Evolutionary conservation across 805 yeast genomes (phyloP).

Genomic region (Ogataea paradorogensis): DNA sequence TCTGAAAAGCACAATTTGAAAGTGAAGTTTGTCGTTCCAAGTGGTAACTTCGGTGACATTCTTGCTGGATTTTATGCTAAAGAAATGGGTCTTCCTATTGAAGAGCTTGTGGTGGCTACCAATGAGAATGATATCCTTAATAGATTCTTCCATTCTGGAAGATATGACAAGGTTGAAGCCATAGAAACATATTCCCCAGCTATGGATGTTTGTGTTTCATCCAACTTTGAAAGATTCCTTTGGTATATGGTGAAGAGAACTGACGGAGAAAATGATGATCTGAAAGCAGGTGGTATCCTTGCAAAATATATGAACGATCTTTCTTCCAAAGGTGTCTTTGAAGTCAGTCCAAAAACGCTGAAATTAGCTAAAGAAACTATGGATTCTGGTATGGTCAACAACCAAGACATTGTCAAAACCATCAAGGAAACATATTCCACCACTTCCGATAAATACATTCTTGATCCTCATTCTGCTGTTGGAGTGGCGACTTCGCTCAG

Average conservation of each 20-base stretch:
- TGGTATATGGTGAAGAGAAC: constrained; percentile 89
- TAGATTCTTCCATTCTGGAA: constrained; percentile 85
- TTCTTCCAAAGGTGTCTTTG: constrained; percentile 71
- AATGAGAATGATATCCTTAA: constrained; percentile 93
- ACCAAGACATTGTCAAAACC: constrained; percentile 74
- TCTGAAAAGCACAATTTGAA: constrained; percentile 37
- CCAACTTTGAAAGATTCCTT: constrained; percentile 92
- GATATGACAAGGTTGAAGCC: constrained; percentile 75
- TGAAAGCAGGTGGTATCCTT: constrained; percentile 71
- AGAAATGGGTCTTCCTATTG: constrained; percentile 92
- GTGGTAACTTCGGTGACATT: constrained; percentile 98
- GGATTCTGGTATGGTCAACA: constrained; percentile 75
- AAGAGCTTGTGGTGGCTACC: constrained; percentile 86
- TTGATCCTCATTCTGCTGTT: constrained; percentile 97
- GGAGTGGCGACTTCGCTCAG: constrained; percentile 80
- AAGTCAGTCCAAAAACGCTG: constrained; percentile 63
- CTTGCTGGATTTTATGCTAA: constrained; percentile 94
- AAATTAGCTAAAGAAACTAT: constrained; percentile 66
- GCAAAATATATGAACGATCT: constrained; percentile 75
- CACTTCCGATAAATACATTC: constrained; percentile 65
- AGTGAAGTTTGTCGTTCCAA: constrained; percentile 88
- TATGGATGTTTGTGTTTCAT: constrained; percentile 94
- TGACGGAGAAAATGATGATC: constrained; percentile 52
- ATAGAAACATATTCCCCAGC: constrained; percentile 95
- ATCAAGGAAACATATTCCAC: constrained; percentile 64